These are phyloP conservation scores for Aspergillus sp. DNA, from an alignment of 2,329 filamentous ascomycete species.

Conservation along the genomic window DNA sequence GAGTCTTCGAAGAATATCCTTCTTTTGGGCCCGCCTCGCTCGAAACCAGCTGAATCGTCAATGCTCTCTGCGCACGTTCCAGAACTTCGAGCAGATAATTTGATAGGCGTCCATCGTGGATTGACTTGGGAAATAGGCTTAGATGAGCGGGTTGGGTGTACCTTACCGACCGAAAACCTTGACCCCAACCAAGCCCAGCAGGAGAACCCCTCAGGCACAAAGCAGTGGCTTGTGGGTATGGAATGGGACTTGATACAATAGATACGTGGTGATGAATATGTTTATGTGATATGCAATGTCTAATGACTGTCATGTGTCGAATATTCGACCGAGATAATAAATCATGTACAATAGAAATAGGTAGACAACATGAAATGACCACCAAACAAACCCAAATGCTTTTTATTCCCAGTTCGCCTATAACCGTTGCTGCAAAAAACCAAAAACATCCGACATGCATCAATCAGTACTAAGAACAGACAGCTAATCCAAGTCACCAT, in stretches of 20 bases:
- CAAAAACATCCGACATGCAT: slow-evolving; percentile 39
- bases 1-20: slow-evolving; percentile 19
- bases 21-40: slow-evolving; percentile 22
- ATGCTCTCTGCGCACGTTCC: not conserved
- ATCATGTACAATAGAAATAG: too few relatives aligned
- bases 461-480: slow-evolving; percentile 33
- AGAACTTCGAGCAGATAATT: slow-evolving; percentile 12
- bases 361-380: too few relatives aligned
- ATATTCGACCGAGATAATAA: too few relatives aligned
- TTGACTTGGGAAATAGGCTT: slow-evolving; percentile 34
- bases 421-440: too few relatives aligned
- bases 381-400: too few relatives aligned
- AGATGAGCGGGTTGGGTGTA: slow-evolving; percentile 1
- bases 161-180: not conserved
- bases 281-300: too few relatives aligned
- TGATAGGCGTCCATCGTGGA: slow-evolving; percentile 27
- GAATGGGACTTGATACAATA: slow-evolving; percentile 34
- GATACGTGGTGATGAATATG: too few relatives aligned
- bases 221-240: slow-evolving; percentile 32
- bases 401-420: too few relatives aligned
- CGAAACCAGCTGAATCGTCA: slow-evolving; percentile 2
- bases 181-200: not conserved
- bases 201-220: not conserved
- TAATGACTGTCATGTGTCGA: too few relatives aligned
- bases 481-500: not conserved